These are phyloP conservation scores for Pythium insidiosum DNA, from an alignment of 352 stramenopile species.

Conservation along the genomic window DNA sequence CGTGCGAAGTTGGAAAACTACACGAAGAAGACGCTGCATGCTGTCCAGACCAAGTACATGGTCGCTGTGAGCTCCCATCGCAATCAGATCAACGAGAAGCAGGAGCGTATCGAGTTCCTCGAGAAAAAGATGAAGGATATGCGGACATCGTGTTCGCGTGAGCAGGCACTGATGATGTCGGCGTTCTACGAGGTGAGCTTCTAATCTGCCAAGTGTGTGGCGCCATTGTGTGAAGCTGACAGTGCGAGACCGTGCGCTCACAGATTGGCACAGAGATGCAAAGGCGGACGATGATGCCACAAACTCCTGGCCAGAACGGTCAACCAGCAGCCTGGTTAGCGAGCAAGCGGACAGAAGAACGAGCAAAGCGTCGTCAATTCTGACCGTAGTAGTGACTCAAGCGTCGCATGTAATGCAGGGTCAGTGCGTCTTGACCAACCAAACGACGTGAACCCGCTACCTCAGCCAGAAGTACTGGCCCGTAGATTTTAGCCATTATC, in stretches of 20 bases:
- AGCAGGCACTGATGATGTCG: constrained; percentile 86
- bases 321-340: constrained; percentile 69
- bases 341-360: constrained; percentile 79
- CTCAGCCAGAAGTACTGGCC: too few relatives aligned
- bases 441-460: too few relatives aligned
- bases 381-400: constrained; percentile 11
- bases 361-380: constrained; percentile 67
- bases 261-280: constrained; percentile 87
- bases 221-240: neutral
- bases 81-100: constrained; percentile 84
- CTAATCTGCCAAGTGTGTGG: neutral
- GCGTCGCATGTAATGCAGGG: neutral
- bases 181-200: constrained; percentile 77
- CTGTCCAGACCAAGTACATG: constrained; percentile 90
- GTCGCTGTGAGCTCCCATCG: constrained; percentile 81
- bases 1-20: constrained; percentile 86
- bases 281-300: constrained; percentile 81
- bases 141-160: constrained; percentile 66
- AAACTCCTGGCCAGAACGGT: constrained; percentile 34
- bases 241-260: neutral
- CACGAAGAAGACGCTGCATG: constrained; percentile 87
- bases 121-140: constrained; percentile 85
- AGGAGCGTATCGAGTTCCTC: constrained; percentile 76
- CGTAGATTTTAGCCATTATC: too few relatives aligned
- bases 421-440: too few relatives aligned